phyloP scores from a whole-genome alignment of 345 rosid species.

The Theobroma cacao region DNA sequence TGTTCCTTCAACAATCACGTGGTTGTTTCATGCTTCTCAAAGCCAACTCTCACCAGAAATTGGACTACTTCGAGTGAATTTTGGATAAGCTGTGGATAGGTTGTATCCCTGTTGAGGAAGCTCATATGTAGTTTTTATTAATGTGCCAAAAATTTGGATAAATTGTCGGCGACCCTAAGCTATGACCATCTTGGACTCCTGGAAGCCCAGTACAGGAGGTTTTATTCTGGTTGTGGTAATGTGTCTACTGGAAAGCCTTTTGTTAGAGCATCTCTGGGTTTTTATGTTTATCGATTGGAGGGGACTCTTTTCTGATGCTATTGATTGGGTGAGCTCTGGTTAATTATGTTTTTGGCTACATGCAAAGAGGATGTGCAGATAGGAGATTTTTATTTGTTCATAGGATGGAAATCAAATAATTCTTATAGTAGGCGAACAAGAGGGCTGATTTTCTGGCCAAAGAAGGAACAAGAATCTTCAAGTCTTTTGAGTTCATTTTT shows the following conservation, averaged over 20 bases:
- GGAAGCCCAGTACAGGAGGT: background rate
- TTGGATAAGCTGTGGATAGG: background rate
- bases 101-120: background rate
- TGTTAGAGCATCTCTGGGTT: background rate
- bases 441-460: background rate
- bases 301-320: background rate
- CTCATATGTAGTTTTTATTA: background rate
- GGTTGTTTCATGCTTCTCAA: background rate
- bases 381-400: background rate
- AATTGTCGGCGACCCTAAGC: background rate
- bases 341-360: background rate
- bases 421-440: background rate
- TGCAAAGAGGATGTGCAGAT: too few species aligned
- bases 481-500: background rate
- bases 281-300: background rate
- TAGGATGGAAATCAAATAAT: background rate
- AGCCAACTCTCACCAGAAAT: background rate
- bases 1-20: background rate
- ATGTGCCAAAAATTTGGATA: background rate
- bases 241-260: background rate
- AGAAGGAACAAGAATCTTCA: background rate
- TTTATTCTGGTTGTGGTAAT: background rate
- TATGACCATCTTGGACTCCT: background rate
- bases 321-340: background rate
- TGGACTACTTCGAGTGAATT: background rate